phyloP scores from a whole-genome alignment of 371 early-diverging fungal genomes.

The Mycotypha africana region DNA sequence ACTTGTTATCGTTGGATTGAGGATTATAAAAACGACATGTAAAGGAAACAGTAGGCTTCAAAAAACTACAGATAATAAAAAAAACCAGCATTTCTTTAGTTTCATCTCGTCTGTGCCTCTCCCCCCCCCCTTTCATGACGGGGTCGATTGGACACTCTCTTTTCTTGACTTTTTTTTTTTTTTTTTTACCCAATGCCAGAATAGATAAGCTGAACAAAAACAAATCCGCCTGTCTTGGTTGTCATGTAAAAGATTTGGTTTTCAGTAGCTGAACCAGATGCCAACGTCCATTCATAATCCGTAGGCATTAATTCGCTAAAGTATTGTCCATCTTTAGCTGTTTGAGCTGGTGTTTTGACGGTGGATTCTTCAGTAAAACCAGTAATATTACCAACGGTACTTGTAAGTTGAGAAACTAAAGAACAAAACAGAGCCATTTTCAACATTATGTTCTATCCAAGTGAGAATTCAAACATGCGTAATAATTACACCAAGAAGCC shows the following conservation, averaged over 20 bases:
- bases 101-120: too few relatives aligned
- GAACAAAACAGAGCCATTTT: too few relatives aligned
- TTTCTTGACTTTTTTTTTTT: constrained; percentile 3
- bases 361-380: constrained; percentile 30
- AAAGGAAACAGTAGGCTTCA: constrained; percentile 70
- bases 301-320: constrained; percentile 50
- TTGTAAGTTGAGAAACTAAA: constrained; percentile 44
- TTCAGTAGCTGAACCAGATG: constrained; percentile 78
- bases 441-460: background rate
- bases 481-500: background rate
- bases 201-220: constrained; percentile 82
- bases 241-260: constrained; percentile 85
- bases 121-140: too few relatives aligned
- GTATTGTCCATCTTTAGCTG: constrained; percentile 51
- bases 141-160: too few relatives aligned
- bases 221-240: constrained; percentile 68
- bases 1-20: constrained; percentile 53
- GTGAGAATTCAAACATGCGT: background rate
- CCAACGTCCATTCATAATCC: constrained; percentile 71
- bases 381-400: constrained; percentile 42
- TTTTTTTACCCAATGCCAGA: constrained; percentile 68
- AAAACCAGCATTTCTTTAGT: too few relatives aligned
- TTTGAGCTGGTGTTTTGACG: constrained; percentile 49
- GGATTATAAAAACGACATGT: constrained; percentile 73
- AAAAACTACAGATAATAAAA: constrained; percentile 19